Base-by-base conservation (phyloP, 768 basidiomycete genomes). In the Serendipita sp. region DNA sequence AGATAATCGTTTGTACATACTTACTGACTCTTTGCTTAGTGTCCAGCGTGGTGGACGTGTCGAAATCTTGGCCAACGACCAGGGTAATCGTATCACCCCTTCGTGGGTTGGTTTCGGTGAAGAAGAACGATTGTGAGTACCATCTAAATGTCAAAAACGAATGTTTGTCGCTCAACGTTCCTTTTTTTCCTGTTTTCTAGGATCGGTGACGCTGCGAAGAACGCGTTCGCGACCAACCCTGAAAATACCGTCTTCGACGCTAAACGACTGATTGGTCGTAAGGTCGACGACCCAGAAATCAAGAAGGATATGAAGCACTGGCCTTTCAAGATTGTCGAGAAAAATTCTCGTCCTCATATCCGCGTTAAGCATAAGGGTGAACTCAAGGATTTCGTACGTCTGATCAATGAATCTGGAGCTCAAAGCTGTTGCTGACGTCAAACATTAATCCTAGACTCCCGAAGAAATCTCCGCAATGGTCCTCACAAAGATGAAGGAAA, bases 381-480 rank as follows among this genome's bases (percentile, higher is more conserved):
- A 69, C 74, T 79, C 35, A 86, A 88, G 72, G 82, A 88, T 65
- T 97, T 96, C 72, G 90, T 93, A 69, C 72, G 89, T 82, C 2
- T 24, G 34, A 18, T 34, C 38, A 41, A 13, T 41, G 38, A 41
- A 41, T 2, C 34, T n/a, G 10, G 3, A 8, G 56, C 58, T 35
- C 41, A 45, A n/a, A 32, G 56, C 51, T 4, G 41, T 53, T 30
- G n/a, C 51, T 34, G 10, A n/a, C 45, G 10, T 34, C 62, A 10
- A 45, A 35, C 24, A 10, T 41, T 18, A 8, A 37, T 16, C n/a
- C 16, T 51, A 92, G 91, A 86, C 90, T 0, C 89, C 93, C 4
- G 93, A 95, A 75, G 92, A 96, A 77, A 85, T 98, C 70, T 89
- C 86, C 47, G 93, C 95, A 65, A 98, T 97, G 95, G 82, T 98